phyloP scores from a whole-genome alignment of 2,329 filamentous ascomycete genomes.

The Blumeriella jaapii region DNA sequence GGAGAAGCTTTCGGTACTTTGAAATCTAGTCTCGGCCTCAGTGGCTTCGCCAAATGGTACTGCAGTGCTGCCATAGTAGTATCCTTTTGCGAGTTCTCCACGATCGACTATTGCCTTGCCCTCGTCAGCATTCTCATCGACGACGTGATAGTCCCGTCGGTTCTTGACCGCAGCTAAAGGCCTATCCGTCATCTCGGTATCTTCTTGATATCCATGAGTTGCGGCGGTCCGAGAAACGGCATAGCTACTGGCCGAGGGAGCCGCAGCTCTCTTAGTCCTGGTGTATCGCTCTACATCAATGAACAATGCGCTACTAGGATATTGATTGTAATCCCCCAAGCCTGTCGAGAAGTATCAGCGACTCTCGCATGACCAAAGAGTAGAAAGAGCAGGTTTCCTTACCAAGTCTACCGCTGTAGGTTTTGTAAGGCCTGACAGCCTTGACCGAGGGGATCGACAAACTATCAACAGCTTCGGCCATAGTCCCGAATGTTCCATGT shows the following conservation, averaged over 20 bases:
- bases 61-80: conserved; percentile 83
- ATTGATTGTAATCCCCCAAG: conserved; percentile 64
- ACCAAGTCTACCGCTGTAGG: conserved; percentile 66
- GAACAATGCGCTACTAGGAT: conserved; percentile 55
- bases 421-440: conserved; percentile 59
- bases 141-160: conserved; percentile 69
- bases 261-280: conserved; percentile 64
- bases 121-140: conserved; percentile 61
- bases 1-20: conserved; percentile 63
- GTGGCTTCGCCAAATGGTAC: conserved; percentile 84
- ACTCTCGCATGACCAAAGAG: too few species aligned
- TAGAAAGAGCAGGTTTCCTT: conserved; percentile 3
- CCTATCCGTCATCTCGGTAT: conserved; percentile 32
- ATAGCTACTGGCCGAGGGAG: conserved; percentile 68
- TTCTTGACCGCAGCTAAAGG: conserved; percentile 60
- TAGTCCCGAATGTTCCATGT: conserved; percentile 66
- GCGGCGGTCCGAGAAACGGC: conserved; percentile 34
- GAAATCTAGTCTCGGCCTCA: conserved; percentile 75
- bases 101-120: conserved; percentile 72
- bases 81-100: conserved; percentile 83
- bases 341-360: conserved; percentile 21
- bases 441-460: conserved; percentile 70
- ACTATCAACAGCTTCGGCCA: conserved; percentile 74
- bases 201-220: conserved; percentile 30
- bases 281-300: conserved; percentile 90